Conservation (phyloP, 2,329 filamentous ascomycete genomes). For the Sporothrix brasiliensis region DNA sequence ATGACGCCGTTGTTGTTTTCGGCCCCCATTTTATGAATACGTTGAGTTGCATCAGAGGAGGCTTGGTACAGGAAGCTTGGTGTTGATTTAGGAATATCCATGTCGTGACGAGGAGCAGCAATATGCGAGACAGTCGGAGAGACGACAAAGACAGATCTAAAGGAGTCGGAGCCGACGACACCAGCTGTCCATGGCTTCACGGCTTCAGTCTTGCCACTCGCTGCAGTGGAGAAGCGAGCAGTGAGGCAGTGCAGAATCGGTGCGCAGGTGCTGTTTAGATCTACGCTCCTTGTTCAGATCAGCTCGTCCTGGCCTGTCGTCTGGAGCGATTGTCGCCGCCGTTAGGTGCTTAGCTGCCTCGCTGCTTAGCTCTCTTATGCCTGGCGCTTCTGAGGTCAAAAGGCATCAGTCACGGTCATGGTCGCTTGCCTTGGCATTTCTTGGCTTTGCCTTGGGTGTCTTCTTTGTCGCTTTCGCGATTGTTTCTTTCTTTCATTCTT, state of each 20-base stretch:
- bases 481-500: background rate
- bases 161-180: background rate
- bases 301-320: constrained; percentile 17
- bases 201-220: constrained; percentile 4
- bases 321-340: background rate
- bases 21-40: background rate
- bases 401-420: background rate
- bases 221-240: background rate
- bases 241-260: too few relatives aligned
- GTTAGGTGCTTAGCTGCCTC: background rate
- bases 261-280: too few relatives aligned
- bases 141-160: background rate
- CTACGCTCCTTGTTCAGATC: background rate
- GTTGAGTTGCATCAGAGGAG: background rate
- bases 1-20: background rate
- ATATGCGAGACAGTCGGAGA: background rate
- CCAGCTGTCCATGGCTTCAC: background rate
- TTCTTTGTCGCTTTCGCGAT: background rate
- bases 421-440: background rate
- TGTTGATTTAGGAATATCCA: background rate
- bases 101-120: background rate
- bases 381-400: too few relatives aligned
- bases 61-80: too few relatives aligned
- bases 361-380: background rate
- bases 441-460: background rate